phyloP scores from a whole-genome alignment of 2,329 filamentous ascomycete genomes.

The Cercospora canescens region DNA sequence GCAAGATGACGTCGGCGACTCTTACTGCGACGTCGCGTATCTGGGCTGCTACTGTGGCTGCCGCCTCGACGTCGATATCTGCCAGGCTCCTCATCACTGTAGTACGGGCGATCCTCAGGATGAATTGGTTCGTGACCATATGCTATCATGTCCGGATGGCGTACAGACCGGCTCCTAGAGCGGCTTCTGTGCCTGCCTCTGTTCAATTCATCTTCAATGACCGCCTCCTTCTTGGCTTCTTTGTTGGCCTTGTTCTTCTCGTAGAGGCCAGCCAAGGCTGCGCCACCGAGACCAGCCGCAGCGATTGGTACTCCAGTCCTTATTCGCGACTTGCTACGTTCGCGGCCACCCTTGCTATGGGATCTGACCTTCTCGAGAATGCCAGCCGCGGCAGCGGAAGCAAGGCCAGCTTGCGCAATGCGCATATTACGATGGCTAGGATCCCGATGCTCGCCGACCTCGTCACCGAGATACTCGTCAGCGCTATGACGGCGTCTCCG shows the following conservation, averaged over 20 bases:
- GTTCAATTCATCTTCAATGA: constrained; percentile 38
- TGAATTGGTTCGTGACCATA: constrained; percentile 65
- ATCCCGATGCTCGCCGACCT: constrained; percentile 31
- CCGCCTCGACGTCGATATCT: constrained; percentile 45
- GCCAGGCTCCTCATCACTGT: constrained; percentile 43
- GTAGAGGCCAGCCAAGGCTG: constrained; percentile 62
- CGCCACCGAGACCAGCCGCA: constrained; percentile 61
- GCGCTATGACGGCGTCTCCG: constrained; percentile 44
- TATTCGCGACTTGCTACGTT: constrained; percentile 56
- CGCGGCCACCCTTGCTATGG: constrained; percentile 55
- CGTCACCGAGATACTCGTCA: constrained; percentile 31
- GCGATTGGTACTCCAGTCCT: constrained; percentile 60
- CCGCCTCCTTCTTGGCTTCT: constrained; percentile 50
- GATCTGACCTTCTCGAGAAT: constrained; percentile 59
- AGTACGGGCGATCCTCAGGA: constrained; percentile 49
- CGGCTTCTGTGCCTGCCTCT: constrained; percentile 27
- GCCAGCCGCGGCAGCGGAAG: constrained; percentile 63
- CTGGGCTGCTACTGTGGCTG: constrained; percentile 42
- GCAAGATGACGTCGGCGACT: constrained; percentile 54
- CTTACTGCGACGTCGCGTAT: constrained; percentile 36
- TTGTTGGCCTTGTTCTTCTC: constrained; percentile 64
- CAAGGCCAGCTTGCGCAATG: constrained; percentile 62
- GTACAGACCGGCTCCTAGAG: constrained; percentile 37
- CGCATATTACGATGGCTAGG: constrained; percentile 57
- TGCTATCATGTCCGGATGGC: constrained; percentile 57